Conservation (phyloP, 169 alveolate species). For the Plasmodium knowlesi region DNA sequence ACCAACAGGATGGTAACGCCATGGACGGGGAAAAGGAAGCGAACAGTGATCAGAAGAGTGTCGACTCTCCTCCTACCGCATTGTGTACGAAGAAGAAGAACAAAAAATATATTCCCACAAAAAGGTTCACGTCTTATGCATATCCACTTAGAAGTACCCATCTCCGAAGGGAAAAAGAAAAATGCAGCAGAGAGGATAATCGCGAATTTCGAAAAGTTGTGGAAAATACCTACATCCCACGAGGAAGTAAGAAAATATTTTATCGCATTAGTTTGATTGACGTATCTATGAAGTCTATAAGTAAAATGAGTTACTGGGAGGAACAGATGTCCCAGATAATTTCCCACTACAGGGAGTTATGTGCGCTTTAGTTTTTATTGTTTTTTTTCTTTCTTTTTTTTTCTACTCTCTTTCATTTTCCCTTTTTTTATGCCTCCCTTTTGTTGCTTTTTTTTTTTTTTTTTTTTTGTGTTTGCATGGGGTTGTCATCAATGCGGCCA, state of each 20-base stretch:
- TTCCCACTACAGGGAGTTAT: constrained; percentile 1
- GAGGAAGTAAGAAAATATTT: constrained; percentile 19
- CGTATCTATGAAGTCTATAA: constrained; percentile 55
- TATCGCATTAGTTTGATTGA: constrained; percentile 73
- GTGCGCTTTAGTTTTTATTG: not conserved
- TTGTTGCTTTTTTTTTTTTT: not conserved
- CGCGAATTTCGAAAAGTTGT: constrained; percentile 11
- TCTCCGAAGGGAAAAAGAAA: constrained; percentile 19
- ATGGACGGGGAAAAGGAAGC: not conserved
- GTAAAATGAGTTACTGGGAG: constrained; percentile 55
- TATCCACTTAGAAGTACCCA: not conserved
- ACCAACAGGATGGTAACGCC: not conserved
- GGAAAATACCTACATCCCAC: constrained; percentile 6
- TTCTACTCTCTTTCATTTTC: not conserved
- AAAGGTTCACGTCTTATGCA: not conserved
- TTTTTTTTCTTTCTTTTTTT: not conserved
- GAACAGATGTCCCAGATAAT: constrained; percentile 56
- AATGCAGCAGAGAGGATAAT: constrained; percentile 1
- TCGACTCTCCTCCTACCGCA: not conserved
- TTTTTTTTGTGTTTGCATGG: not conserved
- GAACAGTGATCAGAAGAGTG: not conserved
- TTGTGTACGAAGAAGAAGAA: not conserved
- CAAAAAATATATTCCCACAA: constrained; percentile 7
- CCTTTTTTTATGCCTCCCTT: not conserved
- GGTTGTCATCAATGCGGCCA: not conserved